Conservation (phyloP, 768 basidiomycete genomes). For the Kwoniella sp. region DNA sequence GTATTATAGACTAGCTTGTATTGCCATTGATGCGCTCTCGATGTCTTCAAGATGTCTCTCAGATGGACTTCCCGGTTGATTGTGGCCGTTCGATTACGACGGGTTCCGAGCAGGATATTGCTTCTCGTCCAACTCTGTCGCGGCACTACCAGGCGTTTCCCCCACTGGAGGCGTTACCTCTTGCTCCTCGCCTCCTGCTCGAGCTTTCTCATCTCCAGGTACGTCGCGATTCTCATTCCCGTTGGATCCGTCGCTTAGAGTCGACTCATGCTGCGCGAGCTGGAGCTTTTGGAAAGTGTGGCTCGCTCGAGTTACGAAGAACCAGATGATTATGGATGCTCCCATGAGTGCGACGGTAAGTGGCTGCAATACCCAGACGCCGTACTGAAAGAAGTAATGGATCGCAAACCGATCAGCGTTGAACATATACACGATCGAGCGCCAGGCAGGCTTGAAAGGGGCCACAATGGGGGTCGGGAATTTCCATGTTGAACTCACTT, state of each 20-base stretch:
- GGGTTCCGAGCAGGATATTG: too few species aligned
- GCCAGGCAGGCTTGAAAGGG: too few species aligned
- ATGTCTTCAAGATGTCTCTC: too few species aligned
- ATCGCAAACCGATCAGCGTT: not conserved
- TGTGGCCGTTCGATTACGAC: too few species aligned
- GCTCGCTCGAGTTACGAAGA: conserved; percentile 32
- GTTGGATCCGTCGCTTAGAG: not conserved
- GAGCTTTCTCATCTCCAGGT: not conserved
- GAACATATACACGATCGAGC: conserved; percentile 1
- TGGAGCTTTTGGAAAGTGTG: not conserved
- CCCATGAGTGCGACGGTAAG: conserved; percentile 39
- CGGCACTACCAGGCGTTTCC: not conserved
- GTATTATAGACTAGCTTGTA: too few species aligned
- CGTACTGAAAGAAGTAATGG: conserved; percentile 25
- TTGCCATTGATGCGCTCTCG: too few species aligned
- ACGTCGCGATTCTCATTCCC: not conserved
- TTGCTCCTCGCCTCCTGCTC: not conserved
- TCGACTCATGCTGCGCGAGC: not conserved
- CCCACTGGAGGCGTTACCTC: not conserved
- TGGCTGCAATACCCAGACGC: conserved; percentile 47
- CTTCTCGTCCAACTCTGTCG: not conserved
- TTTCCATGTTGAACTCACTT: conserved; percentile 22
- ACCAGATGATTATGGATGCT: conserved; percentile 37
- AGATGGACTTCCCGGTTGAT: too few species aligned
- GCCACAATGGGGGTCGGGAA: too few species aligned